phyloP scores from a whole-genome alignment of 2,329 filamentous ascomycete genomes.

The Emergomyces pasteurianus region DNA sequence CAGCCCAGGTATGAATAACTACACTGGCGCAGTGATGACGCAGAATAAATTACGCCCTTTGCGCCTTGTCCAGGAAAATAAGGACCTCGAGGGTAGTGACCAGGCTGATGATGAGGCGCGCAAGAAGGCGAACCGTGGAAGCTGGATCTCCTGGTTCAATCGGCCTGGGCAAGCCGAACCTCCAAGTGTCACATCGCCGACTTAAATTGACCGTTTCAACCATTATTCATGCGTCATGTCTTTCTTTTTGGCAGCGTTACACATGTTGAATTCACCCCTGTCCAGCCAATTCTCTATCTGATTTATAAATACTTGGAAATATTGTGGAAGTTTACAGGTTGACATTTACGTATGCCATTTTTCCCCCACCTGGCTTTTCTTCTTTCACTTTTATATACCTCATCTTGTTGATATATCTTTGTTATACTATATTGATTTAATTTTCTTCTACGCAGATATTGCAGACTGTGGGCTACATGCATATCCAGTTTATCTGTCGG shows the following conservation, averaged over 20 bases:
- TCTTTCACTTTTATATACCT: not conserved
- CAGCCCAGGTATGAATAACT: conserved; percentile 55
- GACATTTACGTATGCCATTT: not conserved
- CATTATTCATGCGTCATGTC: not conserved
- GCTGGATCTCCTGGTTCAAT: conserved; percentile 38
- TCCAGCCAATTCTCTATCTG: not conserved
- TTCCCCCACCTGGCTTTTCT: not conserved
- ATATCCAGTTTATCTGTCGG: not conserved
- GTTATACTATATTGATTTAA: not conserved
- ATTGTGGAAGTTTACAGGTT: not conserved
- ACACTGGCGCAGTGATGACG: conserved; percentile 51
- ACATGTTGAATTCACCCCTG: not conserved
- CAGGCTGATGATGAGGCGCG: conserved; percentile 36
- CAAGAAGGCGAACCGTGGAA: conserved; percentile 35
- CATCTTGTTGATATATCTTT: not conserved
- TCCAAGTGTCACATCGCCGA: not conserved
- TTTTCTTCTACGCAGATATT: not conserved
- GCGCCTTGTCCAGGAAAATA: conserved; percentile 72
- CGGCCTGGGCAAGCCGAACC: conserved; percentile 13
- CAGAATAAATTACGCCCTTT: conserved; percentile 72
- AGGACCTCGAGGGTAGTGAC: conserved; percentile 23
- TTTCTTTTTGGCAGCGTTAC: not conserved
- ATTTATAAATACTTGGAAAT: not conserved
- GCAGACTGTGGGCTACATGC: not conserved
- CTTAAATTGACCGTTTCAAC: not conserved